These are phyloP conservation scores for Malassezia equina DNA, from an alignment of 1,284 basidiomycete species.

Conservation along the genomic window DNA sequence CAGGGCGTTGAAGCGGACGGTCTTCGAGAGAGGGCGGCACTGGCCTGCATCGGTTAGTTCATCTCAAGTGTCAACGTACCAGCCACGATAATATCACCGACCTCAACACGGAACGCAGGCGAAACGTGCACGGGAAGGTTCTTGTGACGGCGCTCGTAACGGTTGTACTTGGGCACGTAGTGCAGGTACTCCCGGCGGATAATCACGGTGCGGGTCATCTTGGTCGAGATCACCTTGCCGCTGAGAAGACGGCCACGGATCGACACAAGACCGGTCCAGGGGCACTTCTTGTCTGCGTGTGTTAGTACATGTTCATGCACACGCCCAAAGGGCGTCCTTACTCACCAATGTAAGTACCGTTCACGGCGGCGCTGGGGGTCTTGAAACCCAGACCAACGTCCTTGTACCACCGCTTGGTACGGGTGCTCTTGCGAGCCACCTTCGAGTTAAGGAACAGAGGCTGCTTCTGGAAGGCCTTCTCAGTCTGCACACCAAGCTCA, in stretches of 20 bases:
- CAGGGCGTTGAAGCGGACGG: constrained; percentile 94
- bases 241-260: constrained; percentile 98
- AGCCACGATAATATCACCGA: constrained; percentile 86
- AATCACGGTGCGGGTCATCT: constrained; percentile 98
- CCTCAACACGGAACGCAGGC: constrained; percentile 78
- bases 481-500: constrained; percentile 46
- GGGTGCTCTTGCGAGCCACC: constrained; percentile 77
- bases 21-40: constrained; percentile 98
- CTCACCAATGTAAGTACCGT: constrained; percentile 78
- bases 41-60: constrained; percentile 54
- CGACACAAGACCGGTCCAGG: constrained; percentile 67
- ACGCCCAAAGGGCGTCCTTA: not conserved
- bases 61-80: constrained; percentile 44
- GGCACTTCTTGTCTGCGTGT: constrained; percentile 91
- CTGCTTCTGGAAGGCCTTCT: constrained; percentile 69
- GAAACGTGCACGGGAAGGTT: constrained; percentile 95
- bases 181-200: constrained; percentile 94
- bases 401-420: constrained; percentile 97
- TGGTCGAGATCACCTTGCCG: constrained; percentile 92
- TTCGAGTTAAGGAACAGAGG: constrained; percentile 97
- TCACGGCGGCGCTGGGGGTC: constrained; percentile 91
- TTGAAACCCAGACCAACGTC: constrained; percentile 50
- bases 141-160: constrained; percentile 63
- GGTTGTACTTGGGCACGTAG: constrained; percentile 93
- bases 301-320: constrained; percentile 13